Evolutionary conservation across 2,329 filamentous ascomycete genomes (phyloP), one percentile per base, ranked within the genome.

Genomic region (Boeremia lycopersici): DNA sequence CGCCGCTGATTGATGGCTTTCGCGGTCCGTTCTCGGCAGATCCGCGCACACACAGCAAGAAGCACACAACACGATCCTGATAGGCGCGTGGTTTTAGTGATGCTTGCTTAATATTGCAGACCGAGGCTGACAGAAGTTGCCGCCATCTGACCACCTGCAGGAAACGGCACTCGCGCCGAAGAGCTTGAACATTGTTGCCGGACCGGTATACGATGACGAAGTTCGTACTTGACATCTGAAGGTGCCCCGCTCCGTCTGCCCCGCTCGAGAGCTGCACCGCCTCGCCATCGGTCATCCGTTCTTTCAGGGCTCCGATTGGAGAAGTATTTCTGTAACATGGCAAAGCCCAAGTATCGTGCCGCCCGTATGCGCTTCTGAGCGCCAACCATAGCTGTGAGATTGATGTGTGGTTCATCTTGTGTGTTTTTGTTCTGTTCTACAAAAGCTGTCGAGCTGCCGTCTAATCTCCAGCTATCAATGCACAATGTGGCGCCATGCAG

Each of bases 1-100:
- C 31, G 57, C 56, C 25, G 49, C 29, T 64, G 60, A 70, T 70
- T 47, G 33, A 49, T 39, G 48, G 19, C 39, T 23, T 23, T 17
- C 25, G 29, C 36, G 49, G 43, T 54, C 52, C 52, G 53, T 51
- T 45, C 52, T 51, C 53, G 48, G 48, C 53, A 52, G 29, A 36
- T 48, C 39, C 13, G 13, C 44, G 23, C 39, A 47, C 13, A 48
- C 40, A 35, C 28, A 39, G 36, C 33, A 19, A 36, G 33, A 30
- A 40, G 29, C 13, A 17, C 40, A 42, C 48, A 41, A 44, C 50
- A 39, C 49, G n/a, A 41, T 47, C 49, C 31, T 42, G 34, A 44
- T 46, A 38, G 45, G 31, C 45, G 46, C 35, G 39, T 36, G 31
- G 31, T 36, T 19, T 34, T 42, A 36, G 30, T 36, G 8, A 36